Conservation (phyloP, 345 rosid genomes). For the Acer yangbiense region DNA sequence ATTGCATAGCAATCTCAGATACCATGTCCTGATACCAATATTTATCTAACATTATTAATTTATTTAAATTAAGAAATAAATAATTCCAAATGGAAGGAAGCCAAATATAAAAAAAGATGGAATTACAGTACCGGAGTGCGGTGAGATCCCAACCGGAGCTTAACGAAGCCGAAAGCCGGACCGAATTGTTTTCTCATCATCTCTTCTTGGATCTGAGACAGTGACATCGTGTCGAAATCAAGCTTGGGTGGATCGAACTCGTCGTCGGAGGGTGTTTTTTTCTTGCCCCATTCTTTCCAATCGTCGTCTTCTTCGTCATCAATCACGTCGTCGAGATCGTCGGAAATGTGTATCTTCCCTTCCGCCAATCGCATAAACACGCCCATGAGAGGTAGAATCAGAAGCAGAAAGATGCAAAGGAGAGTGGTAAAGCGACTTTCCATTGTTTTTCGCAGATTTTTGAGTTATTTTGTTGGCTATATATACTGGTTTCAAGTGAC, state of each 20-base stretch:
- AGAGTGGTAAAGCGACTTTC: background rate
- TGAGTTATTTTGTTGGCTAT: background rate
- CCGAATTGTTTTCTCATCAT: slow-evolving; percentile 62
- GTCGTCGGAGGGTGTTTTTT: slow-evolving; percentile 28
- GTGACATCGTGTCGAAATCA: slow-evolving; percentile 61
- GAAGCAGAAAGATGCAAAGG: slow-evolving; percentile 20
- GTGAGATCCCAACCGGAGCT: slow-evolving; percentile 72
- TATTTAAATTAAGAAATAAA: background rate
- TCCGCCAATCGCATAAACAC: slow-evolving; percentile 35
- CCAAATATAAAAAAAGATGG: background rate
- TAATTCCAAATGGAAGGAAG: background rate
- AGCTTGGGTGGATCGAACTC: slow-evolving; percentile 64
- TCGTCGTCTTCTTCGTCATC: slow-evolving; percentile 92
- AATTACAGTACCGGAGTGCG: slow-evolving; percentile 54
- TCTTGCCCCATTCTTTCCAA: slow-evolving; percentile 93
- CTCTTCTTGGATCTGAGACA: slow-evolving; percentile 61
- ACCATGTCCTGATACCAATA: slow-evolving; percentile 54
- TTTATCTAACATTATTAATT: background rate
- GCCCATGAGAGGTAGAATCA: slow-evolving; percentile 21
- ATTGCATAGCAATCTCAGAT: slow-evolving; percentile 65
- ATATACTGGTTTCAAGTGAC: background rate
- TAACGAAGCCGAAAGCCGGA: slow-evolving; percentile 79
- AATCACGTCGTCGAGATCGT: slow-evolving; percentile 82
- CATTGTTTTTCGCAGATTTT: background rate
- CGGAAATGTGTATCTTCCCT: slow-evolving; percentile 73